Evolutionary conservation across 768 basidiomycete species (phyloP).

Genomic region (Tubosaeta sp.): DNA sequence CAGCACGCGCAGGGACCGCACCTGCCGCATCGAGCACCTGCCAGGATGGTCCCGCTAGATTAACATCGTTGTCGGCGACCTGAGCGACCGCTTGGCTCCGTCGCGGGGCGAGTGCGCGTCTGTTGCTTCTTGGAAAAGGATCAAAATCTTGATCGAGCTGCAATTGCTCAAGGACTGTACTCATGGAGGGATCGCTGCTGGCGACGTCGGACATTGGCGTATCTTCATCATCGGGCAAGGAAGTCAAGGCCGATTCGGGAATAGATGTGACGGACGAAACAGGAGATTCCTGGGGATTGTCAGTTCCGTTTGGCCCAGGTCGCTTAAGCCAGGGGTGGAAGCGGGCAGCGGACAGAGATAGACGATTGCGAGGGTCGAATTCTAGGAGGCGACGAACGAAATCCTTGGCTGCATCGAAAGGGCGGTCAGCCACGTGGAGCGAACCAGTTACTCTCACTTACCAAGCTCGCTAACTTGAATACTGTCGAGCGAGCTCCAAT

Average conservation of each 20-base stretch:
- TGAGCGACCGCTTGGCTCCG: constrained; percentile 45
- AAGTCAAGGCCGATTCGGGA: constrained; percentile 19
- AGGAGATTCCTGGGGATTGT: background rate
- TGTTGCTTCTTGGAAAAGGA: constrained; percentile 6
- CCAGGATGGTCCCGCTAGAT: constrained; percentile 48
- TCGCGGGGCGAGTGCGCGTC: constrained; percentile 37
- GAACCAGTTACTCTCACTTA: constrained; percentile 25
- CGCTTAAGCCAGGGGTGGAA: constrained; percentile 70
- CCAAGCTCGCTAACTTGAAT: constrained; percentile 43
- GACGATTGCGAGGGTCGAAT: constrained; percentile 57
- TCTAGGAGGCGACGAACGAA: constrained; percentile 69
- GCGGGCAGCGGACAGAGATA: constrained; percentile 67
- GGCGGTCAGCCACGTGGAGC: background rate
- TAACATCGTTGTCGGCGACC: constrained; percentile 39
- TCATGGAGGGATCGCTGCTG: constrained; percentile 26
- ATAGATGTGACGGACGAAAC: constrained; percentile 10
- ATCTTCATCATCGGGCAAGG: constrained; percentile 22
- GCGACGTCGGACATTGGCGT: constrained; percentile 11
- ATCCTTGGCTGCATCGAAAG: constrained; percentile 51
- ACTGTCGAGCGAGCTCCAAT: constrained; percentile 50
- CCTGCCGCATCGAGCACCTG: constrained; percentile 46
- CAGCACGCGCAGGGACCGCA: constrained; percentile 25
- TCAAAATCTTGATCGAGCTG: constrained; percentile 25
- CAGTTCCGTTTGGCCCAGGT: background rate
- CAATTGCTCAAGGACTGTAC: constrained; percentile 30